Evolutionary conservation across 768 basidiomycete species (phyloP).

Genomic region (Pleurotus salmoneostramineus): DNA sequence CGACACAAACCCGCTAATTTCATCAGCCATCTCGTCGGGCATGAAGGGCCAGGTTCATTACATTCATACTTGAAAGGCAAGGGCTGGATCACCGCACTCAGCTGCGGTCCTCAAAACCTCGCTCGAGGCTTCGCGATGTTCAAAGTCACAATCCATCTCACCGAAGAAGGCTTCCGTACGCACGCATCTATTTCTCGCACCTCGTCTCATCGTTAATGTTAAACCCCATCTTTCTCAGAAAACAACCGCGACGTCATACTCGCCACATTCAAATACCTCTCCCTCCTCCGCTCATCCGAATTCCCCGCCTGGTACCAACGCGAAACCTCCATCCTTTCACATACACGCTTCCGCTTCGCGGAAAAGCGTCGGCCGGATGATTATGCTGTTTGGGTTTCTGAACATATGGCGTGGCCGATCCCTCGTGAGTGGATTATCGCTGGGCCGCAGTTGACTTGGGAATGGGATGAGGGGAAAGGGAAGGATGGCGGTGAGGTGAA

Average conservation of each 20-base stretch:
- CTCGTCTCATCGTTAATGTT: background rate
- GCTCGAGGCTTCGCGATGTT: constrained; percentile 88
- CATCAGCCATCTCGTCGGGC: constrained; percentile 80
- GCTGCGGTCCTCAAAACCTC: constrained; percentile 63
- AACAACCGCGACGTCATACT: constrained; percentile 72
- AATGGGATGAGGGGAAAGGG: constrained; percentile 74
- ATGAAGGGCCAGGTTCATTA: constrained; percentile 91
- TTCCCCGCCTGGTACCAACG: constrained; percentile 68
- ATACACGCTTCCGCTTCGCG: constrained; percentile 78
- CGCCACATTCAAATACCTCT: constrained; percentile 75
- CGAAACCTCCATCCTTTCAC: constrained; percentile 69
- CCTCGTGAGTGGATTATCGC: constrained; percentile 74
- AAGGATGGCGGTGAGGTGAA: constrained; percentile 43
- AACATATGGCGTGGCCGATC: constrained; percentile 75
- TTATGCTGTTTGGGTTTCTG: constrained; percentile 75
- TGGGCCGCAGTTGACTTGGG: constrained; percentile 66
- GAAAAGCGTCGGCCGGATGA: constrained; percentile 80
- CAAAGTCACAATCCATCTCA: constrained; percentile 78
- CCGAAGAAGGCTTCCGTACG: constrained; percentile 83
- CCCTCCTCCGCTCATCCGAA: constrained; percentile 57
- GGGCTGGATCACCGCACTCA: constrained; percentile 80
- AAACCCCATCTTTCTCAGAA: constrained; percentile 35
- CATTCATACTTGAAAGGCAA: constrained; percentile 86
- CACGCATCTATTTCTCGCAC: constrained; percentile 7
- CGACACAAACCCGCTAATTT: constrained; percentile 74